A percentile compares a stretch with the other conserved stretches of the same genome.
phyloP scores from a whole-genome alignment of 1,139 yeast species.

The Yamadazyma trypodendri region DNA sequence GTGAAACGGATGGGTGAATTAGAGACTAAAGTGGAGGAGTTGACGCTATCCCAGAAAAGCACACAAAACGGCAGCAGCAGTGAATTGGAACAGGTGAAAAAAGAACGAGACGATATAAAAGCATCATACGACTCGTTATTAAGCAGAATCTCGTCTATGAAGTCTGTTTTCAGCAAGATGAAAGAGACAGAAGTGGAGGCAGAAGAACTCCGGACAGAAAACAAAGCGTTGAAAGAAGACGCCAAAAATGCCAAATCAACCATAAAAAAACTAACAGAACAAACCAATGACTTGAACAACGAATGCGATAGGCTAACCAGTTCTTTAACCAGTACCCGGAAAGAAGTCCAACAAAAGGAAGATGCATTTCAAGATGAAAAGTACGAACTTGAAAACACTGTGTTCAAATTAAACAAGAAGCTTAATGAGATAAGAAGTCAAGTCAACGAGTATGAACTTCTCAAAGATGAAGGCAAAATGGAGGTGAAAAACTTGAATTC shows the following conservation, averaged over 20 bases:
- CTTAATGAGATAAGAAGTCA: slow-evolving; percentile 41
- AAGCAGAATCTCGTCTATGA: slow-evolving; percentile 77
- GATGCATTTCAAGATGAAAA: slow-evolving; percentile 46
- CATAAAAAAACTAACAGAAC: slow-evolving; percentile 41
- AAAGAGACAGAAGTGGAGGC: slow-evolving; percentile 73
- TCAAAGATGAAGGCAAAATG: slow-evolving; percentile 47
- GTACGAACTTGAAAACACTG: slow-evolving; percentile 41
- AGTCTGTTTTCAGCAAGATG: slow-evolving; percentile 70
- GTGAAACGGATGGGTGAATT: slow-evolving; percentile 5
- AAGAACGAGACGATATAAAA: slow-evolving; percentile 66
- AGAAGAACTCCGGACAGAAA: slow-evolving; percentile 52
- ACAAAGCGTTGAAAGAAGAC: slow-evolving; percentile 16
- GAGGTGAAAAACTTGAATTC: slow-evolving; percentile 41
- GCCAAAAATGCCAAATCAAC: slow-evolving; percentile 11
- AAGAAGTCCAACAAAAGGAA: slow-evolving; percentile 44
- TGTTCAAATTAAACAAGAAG: slow-evolving; percentile 31
- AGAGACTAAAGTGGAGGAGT: slow-evolving; percentile 3
- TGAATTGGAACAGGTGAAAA: slow-evolving; percentile 16
- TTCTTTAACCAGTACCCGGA: slow-evolving; percentile 46
- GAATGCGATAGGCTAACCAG: slow-evolving; percentile 66
- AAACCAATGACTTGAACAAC: slow-evolving; percentile 53
- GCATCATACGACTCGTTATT: slow-evolving; percentile 73
- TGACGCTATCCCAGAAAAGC: background rate
- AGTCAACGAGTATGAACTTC: slow-evolving; percentile 46
- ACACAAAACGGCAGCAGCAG: background rate